Base-by-base conservation (phyloP, 495 filamentous ascomycete species). In the Astrothelium macrocarpum region DNA sequence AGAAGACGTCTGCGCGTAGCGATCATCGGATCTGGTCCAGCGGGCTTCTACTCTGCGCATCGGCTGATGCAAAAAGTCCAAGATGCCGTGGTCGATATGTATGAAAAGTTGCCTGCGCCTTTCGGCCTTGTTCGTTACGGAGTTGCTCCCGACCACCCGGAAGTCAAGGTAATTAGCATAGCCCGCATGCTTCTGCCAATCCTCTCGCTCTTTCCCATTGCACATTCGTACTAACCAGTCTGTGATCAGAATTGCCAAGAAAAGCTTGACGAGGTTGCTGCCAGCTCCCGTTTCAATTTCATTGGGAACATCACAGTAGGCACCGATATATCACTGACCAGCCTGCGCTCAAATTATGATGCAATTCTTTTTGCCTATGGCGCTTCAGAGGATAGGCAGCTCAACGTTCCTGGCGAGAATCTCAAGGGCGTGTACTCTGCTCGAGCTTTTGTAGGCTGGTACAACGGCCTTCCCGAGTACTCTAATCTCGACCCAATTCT, bases 391-490 rank as follows among this genome's bases (percentile, higher is more conserved):
- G 94, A 98, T 74, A 83, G 85, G 63, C 82, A 78, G 12, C 79
- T 98, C 0, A 84, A 82, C 0, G 89, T 98, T 46, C 85, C 87
- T 0, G 90, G 92, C n/a, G 94, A 98, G 69, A 77, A 85, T 16
- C 67, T 90, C 36, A 77, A 78, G 12, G 90, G 90, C 45, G 85
- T 98, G 39, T 87, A 90, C 75, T 96, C 91, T 18, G 94, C 94
- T 2, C 83, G 94, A 7, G 88, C 90, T 59, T 98, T 97, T 74
- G 95, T 98, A 5, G 94, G 93, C 18, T 98, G 94, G 94, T 98
- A 98, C 75, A 97, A 97, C 71, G 92, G 95, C 20, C 80, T 96
- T 0, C 95, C 94, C 0, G 88, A 95, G 69, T 88, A 89, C 72
- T 82, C 88, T 28, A 73, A 83, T 67, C 75, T 96, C n/a, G 78